phyloP scores from a whole-genome alignment of 139 green algal genomes.

The Edaphochlamys debaryana region DNA sequence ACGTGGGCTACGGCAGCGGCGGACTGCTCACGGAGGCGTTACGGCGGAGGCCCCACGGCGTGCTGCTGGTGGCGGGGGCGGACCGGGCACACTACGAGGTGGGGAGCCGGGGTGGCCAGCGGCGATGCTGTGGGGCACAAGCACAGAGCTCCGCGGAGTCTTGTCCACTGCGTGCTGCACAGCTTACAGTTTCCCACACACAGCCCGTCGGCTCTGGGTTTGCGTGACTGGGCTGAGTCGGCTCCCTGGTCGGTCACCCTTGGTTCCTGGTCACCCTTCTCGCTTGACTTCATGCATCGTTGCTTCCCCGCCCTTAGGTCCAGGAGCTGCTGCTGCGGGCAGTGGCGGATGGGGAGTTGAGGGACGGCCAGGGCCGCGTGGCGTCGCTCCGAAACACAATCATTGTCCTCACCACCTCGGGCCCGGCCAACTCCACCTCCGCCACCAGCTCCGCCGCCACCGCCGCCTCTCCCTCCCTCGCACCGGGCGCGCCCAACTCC shows the following conservation, averaged over 20 bases:
- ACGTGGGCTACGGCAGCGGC: slow-evolving; percentile 76
- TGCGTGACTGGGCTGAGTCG: too few species aligned
- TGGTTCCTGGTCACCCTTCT: too few species aligned
- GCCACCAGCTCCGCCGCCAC: not conserved
- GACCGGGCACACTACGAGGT: slow-evolving; percentile 63
- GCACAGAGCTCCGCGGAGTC: not conserved
- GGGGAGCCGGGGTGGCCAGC: not conserved
- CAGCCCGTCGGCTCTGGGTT: too few species aligned
- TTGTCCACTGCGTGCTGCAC: not conserved
- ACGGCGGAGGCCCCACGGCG: slow-evolving; percentile 46
- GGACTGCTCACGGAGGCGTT: slow-evolving; percentile 61
- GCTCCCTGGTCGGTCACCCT: too few species aligned
- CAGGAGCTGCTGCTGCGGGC: slow-evolving; percentile 44
- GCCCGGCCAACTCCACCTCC: not conserved
- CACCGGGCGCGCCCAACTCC: not conserved
- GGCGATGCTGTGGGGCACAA: not conserved
- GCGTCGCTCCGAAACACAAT: slow-evolving; percentile 49
- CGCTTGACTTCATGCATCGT: too few species aligned
- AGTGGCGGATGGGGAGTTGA: slow-evolving; percentile 46
- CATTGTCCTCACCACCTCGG: slow-evolving; percentile 52
- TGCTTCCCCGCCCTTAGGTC: not conserved
- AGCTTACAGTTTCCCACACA: not conserved
- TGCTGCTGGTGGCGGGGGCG: slow-evolving; percentile 56
- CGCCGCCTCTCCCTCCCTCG: not conserved
- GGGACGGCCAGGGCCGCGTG: slow-evolving; percentile 48